Conservation (phyloP, 108 stramenopile species). For the Schizochytrium sp. region DNA sequence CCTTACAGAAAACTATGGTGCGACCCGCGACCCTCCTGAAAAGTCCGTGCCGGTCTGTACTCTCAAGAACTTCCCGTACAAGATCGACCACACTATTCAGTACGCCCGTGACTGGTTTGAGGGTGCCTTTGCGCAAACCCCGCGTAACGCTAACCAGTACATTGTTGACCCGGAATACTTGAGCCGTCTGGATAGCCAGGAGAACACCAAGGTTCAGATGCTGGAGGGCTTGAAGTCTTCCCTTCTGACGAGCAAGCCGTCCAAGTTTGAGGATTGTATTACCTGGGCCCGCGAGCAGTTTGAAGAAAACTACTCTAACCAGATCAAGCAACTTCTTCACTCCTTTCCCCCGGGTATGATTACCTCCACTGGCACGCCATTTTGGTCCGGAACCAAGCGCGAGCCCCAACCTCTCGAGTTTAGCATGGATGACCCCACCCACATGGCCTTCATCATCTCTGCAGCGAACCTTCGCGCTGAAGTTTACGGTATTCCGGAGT, state of each 20-base stretch:
- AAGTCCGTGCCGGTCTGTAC: slow-evolving; percentile 98
- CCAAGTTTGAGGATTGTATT: slow-evolving; percentile 91
- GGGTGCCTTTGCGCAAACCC: slow-evolving; percentile 92
- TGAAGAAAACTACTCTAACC: slow-evolving; percentile 92
- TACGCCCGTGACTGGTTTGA: slow-evolving; percentile 99
- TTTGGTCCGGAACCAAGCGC: slow-evolving; percentile 79
- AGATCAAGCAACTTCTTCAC: slow-evolving; percentile 91
- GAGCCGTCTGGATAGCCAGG: slow-evolving; percentile 84
- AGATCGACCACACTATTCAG: slow-evolving; percentile 97
- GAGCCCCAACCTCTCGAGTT: slow-evolving; percentile 91
- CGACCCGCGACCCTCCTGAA: slow-evolving; percentile 96
- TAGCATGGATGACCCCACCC: slow-evolving; percentile 84
- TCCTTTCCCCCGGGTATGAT: slow-evolving; percentile 95
- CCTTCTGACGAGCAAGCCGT: slow-evolving; percentile 87
- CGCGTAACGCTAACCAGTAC: slow-evolving; percentile 94
- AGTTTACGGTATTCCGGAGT: slow-evolving; percentile 67
- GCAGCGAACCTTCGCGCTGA: slow-evolving; percentile 92
- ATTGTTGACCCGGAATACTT: slow-evolving; percentile 83
- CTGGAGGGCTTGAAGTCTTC: slow-evolving; percentile 83
- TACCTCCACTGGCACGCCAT: slow-evolving; percentile 88
- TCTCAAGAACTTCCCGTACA: slow-evolving; percentile 98
- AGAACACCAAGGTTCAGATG: slow-evolving; percentile 90
- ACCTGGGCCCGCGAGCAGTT: slow-evolving; percentile 93
- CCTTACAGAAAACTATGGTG: slow-evolving; percentile 97
- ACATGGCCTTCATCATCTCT: slow-evolving; percentile 91